These are phyloP conservation scores for Emmonsia crescens DNA, from an alignment of 2,329 filamentous ascomycete species.

Conservation along the genomic window DNA sequence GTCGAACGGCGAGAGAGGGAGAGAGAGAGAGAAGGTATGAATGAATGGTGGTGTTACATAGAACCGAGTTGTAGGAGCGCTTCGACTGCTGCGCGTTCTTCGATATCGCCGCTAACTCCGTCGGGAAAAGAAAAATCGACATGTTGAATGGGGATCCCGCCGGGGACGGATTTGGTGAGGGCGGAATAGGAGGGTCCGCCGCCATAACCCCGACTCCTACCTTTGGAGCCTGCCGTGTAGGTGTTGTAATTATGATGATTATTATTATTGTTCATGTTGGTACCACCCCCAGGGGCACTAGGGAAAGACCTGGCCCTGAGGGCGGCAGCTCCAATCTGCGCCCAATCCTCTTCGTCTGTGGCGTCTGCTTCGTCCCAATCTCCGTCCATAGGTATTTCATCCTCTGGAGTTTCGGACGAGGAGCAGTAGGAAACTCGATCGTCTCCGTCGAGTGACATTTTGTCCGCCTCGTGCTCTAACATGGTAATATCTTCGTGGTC, in stretches of 20 bases:
- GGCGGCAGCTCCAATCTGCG: constrained; percentile 73
- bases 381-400: constrained; percentile 53
- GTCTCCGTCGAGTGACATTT: constrained; percentile 76
- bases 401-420: constrained; percentile 61
- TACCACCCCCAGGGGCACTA: constrained; percentile 34
- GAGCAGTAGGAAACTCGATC: constrained; percentile 51
- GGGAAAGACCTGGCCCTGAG: constrained; percentile 55
- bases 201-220: constrained; percentile 16
- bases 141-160: constrained; percentile 24
- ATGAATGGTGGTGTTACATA: constrained; percentile 27
- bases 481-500: constrained; percentile 52
- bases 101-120: constrained; percentile 21
- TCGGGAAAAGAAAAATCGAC: constrained; percentile 24
- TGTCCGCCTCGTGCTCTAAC: constrained; percentile 79
- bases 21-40: too few relatives aligned
- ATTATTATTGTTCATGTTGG: not conserved
- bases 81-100: constrained; percentile 40
- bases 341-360: constrained; percentile 96
- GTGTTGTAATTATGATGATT: constrained; percentile 26
- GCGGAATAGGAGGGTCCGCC: constrained; percentile 28
- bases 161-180: constrained; percentile 32
- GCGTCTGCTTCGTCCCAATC: constrained; percentile 76
- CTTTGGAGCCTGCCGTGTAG: constrained; percentile 29
- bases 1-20: constrained; percentile 10
- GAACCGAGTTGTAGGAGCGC: constrained; percentile 39